phyloP scores from a whole-genome alignment of 371 early-diverging fungal species.

The Saksenaea oblongispora region DNA sequence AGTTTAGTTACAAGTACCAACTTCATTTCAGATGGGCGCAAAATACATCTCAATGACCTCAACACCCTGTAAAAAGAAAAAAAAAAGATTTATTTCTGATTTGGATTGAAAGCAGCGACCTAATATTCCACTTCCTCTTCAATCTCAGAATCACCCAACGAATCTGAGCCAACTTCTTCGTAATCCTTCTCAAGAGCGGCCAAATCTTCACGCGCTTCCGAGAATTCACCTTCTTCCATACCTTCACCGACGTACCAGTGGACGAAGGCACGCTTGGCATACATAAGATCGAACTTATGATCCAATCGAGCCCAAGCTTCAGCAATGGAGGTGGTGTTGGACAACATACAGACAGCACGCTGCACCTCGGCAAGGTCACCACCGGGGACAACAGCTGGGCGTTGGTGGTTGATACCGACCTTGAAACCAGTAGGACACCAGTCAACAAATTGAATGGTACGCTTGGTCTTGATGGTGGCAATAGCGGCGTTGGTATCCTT shows the following conservation, averaged over 20 bases:
- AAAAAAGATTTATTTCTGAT: not conserved
- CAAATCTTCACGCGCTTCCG: conserved; percentile 79
- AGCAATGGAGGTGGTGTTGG: conserved; percentile 94
- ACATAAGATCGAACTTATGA: conserved; percentile 94
- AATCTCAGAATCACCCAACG: conserved; percentile 71
- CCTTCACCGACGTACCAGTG: conserved; percentile 99
- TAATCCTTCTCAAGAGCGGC: conserved; percentile 98
- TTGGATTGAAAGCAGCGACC: not conserved
- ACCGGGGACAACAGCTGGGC: conserved; percentile 84
- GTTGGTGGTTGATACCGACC: conserved; percentile 91
- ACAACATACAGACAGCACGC: conserved; percentile 91
- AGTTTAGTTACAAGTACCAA: too few species aligned
- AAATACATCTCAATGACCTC: not conserved
- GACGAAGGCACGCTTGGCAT: conserved; percentile 95
- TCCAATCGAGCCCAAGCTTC: conserved; percentile 94
- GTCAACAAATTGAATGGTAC: conserved; percentile 92
- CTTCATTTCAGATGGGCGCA: too few species aligned
- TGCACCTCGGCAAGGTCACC: conserved; percentile 86
- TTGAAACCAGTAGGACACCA: conserved; percentile 98
- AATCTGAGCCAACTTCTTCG: conserved; percentile 93
- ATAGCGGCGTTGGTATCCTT: conserved; percentile 89
- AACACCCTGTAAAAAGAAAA: not conserved
- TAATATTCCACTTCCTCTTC: conserved; percentile 26
- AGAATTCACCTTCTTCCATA: conserved; percentile 88
- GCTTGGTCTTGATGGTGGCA: conserved; percentile 85